Percentiles rank a stretch among this genome's conserved stretches.
Evolutionary conservation across 2,329 filamentous ascomycete species (phyloP).

Genomic region (Ceratocystis albifundus): DNA sequence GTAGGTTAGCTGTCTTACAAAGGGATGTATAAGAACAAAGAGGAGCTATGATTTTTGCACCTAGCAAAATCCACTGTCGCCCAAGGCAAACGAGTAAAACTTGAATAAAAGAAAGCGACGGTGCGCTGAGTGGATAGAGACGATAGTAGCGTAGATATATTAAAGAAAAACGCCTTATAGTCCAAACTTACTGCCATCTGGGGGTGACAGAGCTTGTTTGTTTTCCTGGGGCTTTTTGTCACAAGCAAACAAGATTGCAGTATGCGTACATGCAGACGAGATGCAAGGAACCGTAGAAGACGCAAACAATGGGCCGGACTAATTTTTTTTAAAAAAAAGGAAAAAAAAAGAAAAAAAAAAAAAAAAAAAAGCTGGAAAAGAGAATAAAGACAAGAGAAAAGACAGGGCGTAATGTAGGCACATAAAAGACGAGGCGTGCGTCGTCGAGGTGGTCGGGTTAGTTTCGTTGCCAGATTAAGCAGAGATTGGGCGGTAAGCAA

Average conservation of each 20-base stretch:
- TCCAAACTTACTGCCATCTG: constrained; percentile 11
- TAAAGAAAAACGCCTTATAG: background rate
- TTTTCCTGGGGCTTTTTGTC: constrained; percentile 10
- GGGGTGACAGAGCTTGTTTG: constrained; percentile 4
- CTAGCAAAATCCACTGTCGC: background rate
- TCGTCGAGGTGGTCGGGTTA: background rate
- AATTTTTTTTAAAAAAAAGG: background rate
- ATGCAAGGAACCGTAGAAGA: background rate
- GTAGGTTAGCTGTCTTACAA: background rate
- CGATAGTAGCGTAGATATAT: background rate
- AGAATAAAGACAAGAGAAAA: background rate
- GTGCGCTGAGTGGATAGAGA: background rate
- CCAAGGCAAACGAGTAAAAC: background rate
- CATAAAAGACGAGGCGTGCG: background rate
- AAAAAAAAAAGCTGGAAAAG: background rate
- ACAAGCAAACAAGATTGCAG: constrained; percentile 3
- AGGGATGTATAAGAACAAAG: background rate
- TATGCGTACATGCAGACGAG: constrained; percentile 1
- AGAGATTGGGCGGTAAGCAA: background rate
- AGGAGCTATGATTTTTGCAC: background rate
- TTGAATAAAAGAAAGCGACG: background rate
- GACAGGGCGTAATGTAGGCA: background rate
- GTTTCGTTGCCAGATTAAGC: too few relatives aligned
- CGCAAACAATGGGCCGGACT: too few relatives aligned
- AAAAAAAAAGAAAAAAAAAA: background rate